These are phyloP conservation scores for Xylaria flabelliformis DNA, from an alignment of 495 filamentous ascomycete species.

Conservation along the genomic window DNA sequence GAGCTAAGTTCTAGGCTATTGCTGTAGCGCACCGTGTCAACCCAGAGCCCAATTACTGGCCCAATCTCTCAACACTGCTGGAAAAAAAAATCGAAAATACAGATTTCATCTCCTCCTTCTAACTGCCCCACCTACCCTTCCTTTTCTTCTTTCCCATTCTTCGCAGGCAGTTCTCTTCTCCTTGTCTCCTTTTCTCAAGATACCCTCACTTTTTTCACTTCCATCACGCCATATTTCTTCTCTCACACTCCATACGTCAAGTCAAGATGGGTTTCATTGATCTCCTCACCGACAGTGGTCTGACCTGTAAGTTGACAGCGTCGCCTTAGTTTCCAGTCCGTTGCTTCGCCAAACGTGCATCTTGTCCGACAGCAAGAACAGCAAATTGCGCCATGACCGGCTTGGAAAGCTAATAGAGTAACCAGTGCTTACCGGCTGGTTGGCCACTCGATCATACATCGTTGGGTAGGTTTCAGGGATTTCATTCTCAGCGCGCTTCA, in stretches of 20 bases:
- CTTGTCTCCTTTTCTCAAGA: conserved; percentile 37
- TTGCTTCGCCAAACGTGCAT: conserved; percentile 5
- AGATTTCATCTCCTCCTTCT: conserved; percentile 33
- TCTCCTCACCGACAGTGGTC: conserved; percentile 84
- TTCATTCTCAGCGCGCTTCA: conserved; percentile 27
- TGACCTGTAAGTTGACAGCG: conserved; percentile 69
- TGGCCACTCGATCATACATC: conserved; percentile 91
- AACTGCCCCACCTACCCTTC: conserved; percentile 45
- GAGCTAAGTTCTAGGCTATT: conserved; percentile 15
- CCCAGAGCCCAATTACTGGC: conserved; percentile 17
- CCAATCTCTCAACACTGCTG: conserved; percentile 1
- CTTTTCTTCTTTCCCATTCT: conserved; percentile 34
- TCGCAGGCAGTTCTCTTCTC: conserved; percentile 33
- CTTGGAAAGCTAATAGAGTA: conserved; percentile 17
- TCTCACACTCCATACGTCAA: conserved; percentile 32
- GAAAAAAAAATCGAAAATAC: conserved; percentile 35
- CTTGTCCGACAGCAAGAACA: conserved; percentile 11
- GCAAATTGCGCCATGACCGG: conserved; percentile 43
- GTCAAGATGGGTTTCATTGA: conserved; percentile 91
- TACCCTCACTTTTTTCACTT: conserved; percentile 35
- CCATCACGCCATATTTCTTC: conserved; percentile 16
- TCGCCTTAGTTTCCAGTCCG: conserved; percentile 3
- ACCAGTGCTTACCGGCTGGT: conserved; percentile 90
- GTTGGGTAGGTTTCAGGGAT: conserved; percentile 71
- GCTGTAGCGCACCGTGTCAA: conserved; percentile 23